Evolutionary conservation across 2,329 filamentous ascomycete species (phyloP).

Genomic region (Tolypocladium nubicola): DNA sequence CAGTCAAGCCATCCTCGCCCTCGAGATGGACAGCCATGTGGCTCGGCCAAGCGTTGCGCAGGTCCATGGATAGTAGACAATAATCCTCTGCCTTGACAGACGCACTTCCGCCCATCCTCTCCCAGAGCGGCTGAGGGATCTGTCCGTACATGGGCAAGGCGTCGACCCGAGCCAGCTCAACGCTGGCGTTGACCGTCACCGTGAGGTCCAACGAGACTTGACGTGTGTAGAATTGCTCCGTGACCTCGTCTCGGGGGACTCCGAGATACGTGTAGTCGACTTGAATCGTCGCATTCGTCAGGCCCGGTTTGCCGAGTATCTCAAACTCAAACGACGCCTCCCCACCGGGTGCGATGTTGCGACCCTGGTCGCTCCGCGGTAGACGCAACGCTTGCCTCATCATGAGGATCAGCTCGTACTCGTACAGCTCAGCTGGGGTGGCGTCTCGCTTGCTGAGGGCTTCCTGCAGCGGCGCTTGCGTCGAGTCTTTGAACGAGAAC

Average conservation of each 20-base stretch:
- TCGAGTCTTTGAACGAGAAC: slow-evolving; percentile 85
- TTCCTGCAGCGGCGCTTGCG: slow-evolving; percentile 63
- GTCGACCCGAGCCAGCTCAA: slow-evolving; percentile 74
- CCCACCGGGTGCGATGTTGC: slow-evolving; percentile 55
- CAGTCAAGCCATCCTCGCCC: slow-evolving; percentile 34
- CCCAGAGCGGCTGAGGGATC: slow-evolving; percentile 53
- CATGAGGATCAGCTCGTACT: slow-evolving; percentile 71
- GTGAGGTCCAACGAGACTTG: slow-evolving; percentile 72
- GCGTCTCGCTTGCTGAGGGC: slow-evolving; percentile 69
- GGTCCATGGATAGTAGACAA: slow-evolving; percentile 71
- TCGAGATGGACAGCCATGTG: slow-evolving; percentile 58
- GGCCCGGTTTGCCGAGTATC: slow-evolving; percentile 74
- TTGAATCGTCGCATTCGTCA: slow-evolving; percentile 69
- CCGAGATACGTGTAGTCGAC: slow-evolving; percentile 83
- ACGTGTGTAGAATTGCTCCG: slow-evolving; percentile 70
- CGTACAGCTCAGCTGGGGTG: slow-evolving; percentile 69
- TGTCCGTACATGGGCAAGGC: slow-evolving; percentile 61
- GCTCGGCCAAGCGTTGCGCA: slow-evolving; percentile 84
- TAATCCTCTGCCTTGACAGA: slow-evolving; percentile 46
- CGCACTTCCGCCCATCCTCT: slow-evolving; percentile 24
- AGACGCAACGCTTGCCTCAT: slow-evolving; percentile 59
- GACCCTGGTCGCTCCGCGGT: slow-evolving; percentile 38
- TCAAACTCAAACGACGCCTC: slow-evolving; percentile 70
- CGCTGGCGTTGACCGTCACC: slow-evolving; percentile 83
- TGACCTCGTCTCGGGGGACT: slow-evolving; percentile 53